A percentile compares a stretch with the other conserved stretches of the same genome.
Evolutionary conservation across 495 filamentous ascomycete genomes (phyloP).

Genomic region (Neurospora sp.): DNA sequence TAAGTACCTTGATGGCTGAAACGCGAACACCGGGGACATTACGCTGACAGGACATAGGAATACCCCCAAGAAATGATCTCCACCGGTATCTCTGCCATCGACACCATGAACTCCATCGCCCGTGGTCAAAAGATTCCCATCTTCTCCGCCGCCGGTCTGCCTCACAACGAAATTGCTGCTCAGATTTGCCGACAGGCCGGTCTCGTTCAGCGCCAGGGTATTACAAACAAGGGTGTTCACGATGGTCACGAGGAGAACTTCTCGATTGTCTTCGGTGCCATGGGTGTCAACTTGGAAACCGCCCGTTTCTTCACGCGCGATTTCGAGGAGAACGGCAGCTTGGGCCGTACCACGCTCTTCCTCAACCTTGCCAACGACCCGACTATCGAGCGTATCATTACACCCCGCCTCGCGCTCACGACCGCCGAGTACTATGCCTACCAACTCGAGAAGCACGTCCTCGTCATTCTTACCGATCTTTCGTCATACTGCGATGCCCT

Average conservation of each 20-base stretch:
- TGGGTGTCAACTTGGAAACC: constrained; percentile 99
- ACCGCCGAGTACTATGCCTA: constrained; percentile 99
- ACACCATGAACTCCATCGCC: constrained; percentile 99
- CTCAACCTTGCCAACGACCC: constrained; percentile 98
- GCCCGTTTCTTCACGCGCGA: constrained; percentile 96
- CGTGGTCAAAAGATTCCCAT: constrained; percentile 99
- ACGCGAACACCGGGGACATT: not conserved
- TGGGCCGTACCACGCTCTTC: constrained; percentile 96
- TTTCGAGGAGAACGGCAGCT: constrained; percentile 98
- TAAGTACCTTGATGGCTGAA: constrained; percentile 28
- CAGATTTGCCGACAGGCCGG: constrained; percentile 95
- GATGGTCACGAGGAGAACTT: constrained; percentile 99
- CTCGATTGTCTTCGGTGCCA: constrained; percentile 97
- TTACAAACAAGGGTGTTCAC: constrained; percentile 83
- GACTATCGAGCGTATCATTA: constrained; percentile 99
- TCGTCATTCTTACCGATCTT: constrained; percentile 96
- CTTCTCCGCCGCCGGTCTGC: constrained; percentile 96
- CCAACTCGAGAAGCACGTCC: constrained; percentile 98
- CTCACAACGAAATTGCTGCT: constrained; percentile 97
- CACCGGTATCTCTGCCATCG: constrained; percentile 98
- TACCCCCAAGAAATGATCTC: constrained; percentile 99
- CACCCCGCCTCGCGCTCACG: constrained; percentile 93
- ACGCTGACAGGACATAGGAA: constrained; percentile 43
- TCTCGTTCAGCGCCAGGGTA: constrained; percentile 68
- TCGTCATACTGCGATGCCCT: constrained; percentile 98